These are phyloP conservation scores for Sparassis latifolia DNA, from an alignment of 1,284 basidiomycete genomes.

Conservation along the genomic window DNA sequence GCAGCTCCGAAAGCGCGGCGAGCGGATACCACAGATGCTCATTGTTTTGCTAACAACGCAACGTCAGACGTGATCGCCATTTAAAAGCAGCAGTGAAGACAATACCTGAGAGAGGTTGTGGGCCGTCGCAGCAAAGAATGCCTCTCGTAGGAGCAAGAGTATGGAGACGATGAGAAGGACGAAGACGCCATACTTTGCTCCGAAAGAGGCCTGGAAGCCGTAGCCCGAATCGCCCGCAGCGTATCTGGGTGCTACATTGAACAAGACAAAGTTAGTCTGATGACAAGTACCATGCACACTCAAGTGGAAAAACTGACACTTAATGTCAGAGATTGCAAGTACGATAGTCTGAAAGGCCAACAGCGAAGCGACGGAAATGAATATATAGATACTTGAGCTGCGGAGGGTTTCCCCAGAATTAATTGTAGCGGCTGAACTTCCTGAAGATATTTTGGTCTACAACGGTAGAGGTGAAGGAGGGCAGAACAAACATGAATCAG, in stretches of 20 bases:
- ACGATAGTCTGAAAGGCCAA: slow-evolving; percentile 32
- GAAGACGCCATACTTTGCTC: slow-evolving; percentile 26
- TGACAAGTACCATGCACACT: background rate
- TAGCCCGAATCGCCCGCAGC: background rate
- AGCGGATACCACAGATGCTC: slow-evolving; percentile 44
- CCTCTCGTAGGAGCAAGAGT: slow-evolving; percentile 35
- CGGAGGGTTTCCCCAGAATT: slow-evolving; percentile 23
- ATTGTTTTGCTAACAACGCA: slow-evolving; percentile 22
- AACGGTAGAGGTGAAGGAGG: background rate
- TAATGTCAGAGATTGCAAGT: slow-evolving; percentile 11
- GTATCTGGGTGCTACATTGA: too few relatives aligned
- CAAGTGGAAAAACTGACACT: too few relatives aligned
- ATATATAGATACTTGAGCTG: slow-evolving; percentile 34
- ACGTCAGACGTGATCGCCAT: background rate
- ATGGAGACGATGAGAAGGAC: slow-evolving; percentile 32
- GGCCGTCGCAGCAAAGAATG: slow-evolving; percentile 33
- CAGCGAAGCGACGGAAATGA: slow-evolving; percentile 36
- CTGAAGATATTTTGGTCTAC: too few relatives aligned
- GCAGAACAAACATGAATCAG: background rate
- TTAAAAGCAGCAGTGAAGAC: background rate
- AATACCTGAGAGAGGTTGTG: slow-evolving; percentile 30
- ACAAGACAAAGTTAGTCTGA: background rate
- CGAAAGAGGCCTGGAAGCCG: slow-evolving; percentile 11
- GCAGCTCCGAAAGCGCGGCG: slow-evolving; percentile 35
- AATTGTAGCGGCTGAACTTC: background rate